These are phyloP conservation scores for Chaetomiaceae sp. DNA, from an alignment of 2,329 filamentous ascomycete species.

Conservation along the genomic window DNA sequence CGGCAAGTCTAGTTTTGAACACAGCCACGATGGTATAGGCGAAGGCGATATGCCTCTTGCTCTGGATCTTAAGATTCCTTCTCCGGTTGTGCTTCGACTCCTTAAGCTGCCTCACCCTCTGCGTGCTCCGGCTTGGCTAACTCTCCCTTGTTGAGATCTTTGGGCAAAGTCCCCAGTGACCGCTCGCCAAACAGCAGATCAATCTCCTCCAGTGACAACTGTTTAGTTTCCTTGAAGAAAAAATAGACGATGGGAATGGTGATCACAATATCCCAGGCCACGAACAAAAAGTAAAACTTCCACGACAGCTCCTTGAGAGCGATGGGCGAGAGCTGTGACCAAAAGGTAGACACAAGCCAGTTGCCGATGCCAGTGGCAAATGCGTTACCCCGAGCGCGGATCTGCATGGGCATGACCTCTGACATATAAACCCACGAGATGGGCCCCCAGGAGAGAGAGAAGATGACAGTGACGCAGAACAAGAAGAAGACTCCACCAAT, in stretches of 20 bases:
- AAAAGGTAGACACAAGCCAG: constrained; percentile 53
- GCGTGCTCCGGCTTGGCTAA: not conserved
- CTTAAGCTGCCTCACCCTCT: not conserved
- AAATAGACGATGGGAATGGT: constrained; percentile 40
- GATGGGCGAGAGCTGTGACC: constrained; percentile 51
- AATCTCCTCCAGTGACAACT: constrained; percentile 47
- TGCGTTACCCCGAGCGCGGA: constrained; percentile 52
- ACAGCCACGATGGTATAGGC: too few species aligned
- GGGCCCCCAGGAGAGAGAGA: constrained; percentile 53
- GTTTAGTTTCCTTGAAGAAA: constrained; percentile 49
- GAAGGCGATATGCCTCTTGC: too few species aligned
- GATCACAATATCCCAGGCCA: constrained; percentile 37
- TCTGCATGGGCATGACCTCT: constrained; percentile 62
- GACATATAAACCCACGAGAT: constrained; percentile 60
- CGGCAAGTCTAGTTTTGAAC: too few species aligned
- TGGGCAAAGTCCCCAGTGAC: constrained; percentile 9
- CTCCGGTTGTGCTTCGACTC: not conserved
- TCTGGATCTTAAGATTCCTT: too few species aligned
- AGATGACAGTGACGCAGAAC: constrained; percentile 56
- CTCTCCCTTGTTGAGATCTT: constrained; percentile 11
- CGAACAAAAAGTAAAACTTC: constrained; percentile 52
- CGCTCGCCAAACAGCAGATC: constrained; percentile 47
- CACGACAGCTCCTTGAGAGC: constrained; percentile 41
- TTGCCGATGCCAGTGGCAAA: constrained; percentile 54
- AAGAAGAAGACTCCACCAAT: constrained; percentile 60